These are phyloP conservation scores for Sporothrix globosa DNA, from an alignment of 2,329 filamentous ascomycete species.

Conservation along the genomic window DNA sequence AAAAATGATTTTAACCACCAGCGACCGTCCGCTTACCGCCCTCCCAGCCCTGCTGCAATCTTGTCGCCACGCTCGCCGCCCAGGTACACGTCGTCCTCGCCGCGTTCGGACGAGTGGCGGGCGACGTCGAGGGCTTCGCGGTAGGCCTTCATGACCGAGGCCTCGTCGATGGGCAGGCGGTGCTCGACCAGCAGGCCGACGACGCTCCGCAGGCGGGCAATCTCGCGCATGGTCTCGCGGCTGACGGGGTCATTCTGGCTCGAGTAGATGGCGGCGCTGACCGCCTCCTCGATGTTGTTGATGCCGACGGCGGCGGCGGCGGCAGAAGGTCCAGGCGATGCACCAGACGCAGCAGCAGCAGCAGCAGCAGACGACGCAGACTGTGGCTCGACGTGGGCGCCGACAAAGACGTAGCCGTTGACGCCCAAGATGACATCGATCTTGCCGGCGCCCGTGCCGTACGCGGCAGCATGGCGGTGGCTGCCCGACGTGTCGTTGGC, in stretches of 20 bases:
- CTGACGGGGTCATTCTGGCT: constrained; percentile 90
- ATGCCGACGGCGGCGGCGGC: constrained; percentile 53
- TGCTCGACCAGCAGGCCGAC: constrained; percentile 82
- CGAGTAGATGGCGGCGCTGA: constrained; percentile 85
- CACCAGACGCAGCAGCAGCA: constrained; percentile 55
- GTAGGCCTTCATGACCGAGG: constrained; percentile 81
- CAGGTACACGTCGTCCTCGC: constrained; percentile 62
- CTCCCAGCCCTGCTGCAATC: constrained; percentile 50
- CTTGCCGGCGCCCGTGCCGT: constrained; percentile 55
- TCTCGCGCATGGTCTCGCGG: constrained; percentile 79
- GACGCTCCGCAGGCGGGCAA: constrained; percentile 78
- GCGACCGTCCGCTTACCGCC: constrained; percentile 11
- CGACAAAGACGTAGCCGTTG: constrained; percentile 90
- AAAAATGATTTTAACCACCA: constrained; percentile 6
- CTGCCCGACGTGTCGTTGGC: background rate
- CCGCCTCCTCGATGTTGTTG: constrained; percentile 84
- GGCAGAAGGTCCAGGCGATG: constrained; percentile 51
- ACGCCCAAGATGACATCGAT: constrained; percentile 90
- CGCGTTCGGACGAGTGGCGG: constrained; percentile 56
- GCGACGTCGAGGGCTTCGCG: constrained; percentile 77
- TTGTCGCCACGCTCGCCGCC: constrained; percentile 60
- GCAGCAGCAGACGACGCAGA: constrained; percentile 49
- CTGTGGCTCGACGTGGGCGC: constrained; percentile 48
- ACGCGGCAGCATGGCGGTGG: constrained; percentile 24
- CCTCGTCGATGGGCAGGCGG: constrained; percentile 84